phyloP scores from a whole-genome alignment of 2,329 filamentous ascomycete species.

The Stachybotrys echinatus region DNA sequence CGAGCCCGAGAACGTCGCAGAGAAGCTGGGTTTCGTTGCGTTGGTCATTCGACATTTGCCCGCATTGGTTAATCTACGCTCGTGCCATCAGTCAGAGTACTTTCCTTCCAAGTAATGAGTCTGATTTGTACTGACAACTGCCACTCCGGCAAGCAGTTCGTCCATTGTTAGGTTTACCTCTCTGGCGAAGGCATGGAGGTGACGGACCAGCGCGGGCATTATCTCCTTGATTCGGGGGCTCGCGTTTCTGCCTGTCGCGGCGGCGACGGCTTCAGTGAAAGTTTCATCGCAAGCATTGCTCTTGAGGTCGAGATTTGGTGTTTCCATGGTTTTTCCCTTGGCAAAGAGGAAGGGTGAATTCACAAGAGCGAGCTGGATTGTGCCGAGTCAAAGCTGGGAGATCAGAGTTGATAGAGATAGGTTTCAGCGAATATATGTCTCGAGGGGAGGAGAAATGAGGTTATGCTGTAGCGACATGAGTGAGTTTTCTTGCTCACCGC shows the following conservation, averaged over 20 bases:
- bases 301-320: not conserved
- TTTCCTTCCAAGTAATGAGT: not conserved
- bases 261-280: not conserved
- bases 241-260: not conserved
- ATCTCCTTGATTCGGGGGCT: not conserved
- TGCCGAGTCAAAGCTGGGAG: too few species aligned
- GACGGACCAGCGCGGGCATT: not conserved
- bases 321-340: not conserved
- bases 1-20: not conserved
- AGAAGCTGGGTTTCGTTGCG: slow-evolving; percentile 1
- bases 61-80: slow-evolving; percentile 1
- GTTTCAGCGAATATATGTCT: too few species aligned
- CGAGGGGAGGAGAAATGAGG: too few species aligned
- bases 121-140: not conserved
- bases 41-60: not conserved
- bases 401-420: too few species aligned
- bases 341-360: not conserved
- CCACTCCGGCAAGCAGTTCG: not conserved
- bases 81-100: not conserved
- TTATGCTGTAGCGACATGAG: too few species aligned
- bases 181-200: not conserved
- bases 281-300: not conserved
- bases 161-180: slow-evolving; percentile 1
- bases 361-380: too few species aligned
- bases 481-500: too few species aligned